Evolutionary conservation across 768 basidiomycete species (phyloP), one percentile per base, ranked within the genome.

Genomic region (Rhizopogon vesiculosus): DNA sequence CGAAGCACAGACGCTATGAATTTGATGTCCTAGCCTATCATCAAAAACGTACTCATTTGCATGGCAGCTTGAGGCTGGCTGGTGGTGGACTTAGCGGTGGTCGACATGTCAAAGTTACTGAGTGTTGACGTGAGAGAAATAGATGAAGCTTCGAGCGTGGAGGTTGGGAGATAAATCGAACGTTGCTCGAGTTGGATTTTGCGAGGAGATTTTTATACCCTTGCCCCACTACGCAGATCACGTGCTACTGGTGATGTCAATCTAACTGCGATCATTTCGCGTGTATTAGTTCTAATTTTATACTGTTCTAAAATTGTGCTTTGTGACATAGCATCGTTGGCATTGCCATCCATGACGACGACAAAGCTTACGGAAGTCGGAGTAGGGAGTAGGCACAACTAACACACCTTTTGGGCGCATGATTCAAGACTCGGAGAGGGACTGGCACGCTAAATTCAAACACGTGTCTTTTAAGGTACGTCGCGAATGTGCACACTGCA

Each of bases 51-150:
- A 85, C 86, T 80, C 86, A 87, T 87, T 66, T 81, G 73, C 33
- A 80, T 72, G 40, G 78, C 74, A 64, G 78, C 83, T 64, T 79
- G 77, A 22, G 86, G 86, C 71, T 88, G 86, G 64, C 72, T 67
- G 25, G 73, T 68, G 45, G 76, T 80, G 1, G 58, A 65, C 41
- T 70, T 70, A 54, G 62, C 61, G 29, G 69, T 62, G 28, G 69
- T 46, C 19, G 70, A 64, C 69, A 70, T 70, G 66, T 53, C 63
- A 59, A 16, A 42, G 48, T 56, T 70, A 25, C 25, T 25, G 44
- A 61, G 63, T 61, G 64, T 64, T 61, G 68, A 61, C 58, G 61
- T 58, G 53, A 15, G 43, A 44, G 45, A n/a, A 44, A 51, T 22
- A 46, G n/a, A 25, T 15, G 29, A n/a, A 38, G 31, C 28, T 7